Evolutionary conservation across 169 alveolate genomes (phyloP).

Genomic region (Cryptosporidium meleagridis): DNA sequence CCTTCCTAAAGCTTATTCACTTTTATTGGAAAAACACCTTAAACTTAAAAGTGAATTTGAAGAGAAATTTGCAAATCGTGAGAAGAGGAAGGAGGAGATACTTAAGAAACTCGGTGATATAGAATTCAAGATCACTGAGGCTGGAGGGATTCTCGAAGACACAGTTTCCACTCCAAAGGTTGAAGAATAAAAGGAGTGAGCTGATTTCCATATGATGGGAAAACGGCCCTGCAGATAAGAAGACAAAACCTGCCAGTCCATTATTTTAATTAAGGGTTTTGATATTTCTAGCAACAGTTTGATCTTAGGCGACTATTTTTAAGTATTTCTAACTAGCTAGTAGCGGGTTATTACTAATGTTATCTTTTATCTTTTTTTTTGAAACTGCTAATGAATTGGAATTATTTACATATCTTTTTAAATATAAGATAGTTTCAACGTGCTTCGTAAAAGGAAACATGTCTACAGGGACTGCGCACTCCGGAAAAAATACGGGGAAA

Average conservation of each 20-base stretch:
- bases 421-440: conserved; percentile 73
- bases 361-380: background rate
- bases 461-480: conserved; percentile 69
- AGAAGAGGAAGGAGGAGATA: conserved; percentile 68
- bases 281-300: background rate
- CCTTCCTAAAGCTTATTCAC: conserved; percentile 40
- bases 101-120: conserved; percentile 44
- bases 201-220: background rate
- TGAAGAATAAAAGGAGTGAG: conserved; percentile 39
- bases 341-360: conserved; percentile 8
- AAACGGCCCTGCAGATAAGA: background rate
- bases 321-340: background rate
- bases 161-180: background rate
- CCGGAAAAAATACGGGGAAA: conserved; percentile 9
- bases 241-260: conserved; percentile 2
- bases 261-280: background rate
- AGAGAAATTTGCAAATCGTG: conserved; percentile 67
- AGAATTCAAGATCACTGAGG: conserved; percentile 30
- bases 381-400: background rate
- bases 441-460: conserved; percentile 80
- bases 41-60: conserved; percentile 44
- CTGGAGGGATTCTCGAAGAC: conserved; percentile 61
- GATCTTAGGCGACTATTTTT: conserved; percentile 29
- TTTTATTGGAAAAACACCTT: conserved; percentile 32
- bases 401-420: conserved; percentile 5